Evolutionary conservation across 1,284 basidiomycete genomes (phyloP).

Genomic region (Puccinia triticina): DNA sequence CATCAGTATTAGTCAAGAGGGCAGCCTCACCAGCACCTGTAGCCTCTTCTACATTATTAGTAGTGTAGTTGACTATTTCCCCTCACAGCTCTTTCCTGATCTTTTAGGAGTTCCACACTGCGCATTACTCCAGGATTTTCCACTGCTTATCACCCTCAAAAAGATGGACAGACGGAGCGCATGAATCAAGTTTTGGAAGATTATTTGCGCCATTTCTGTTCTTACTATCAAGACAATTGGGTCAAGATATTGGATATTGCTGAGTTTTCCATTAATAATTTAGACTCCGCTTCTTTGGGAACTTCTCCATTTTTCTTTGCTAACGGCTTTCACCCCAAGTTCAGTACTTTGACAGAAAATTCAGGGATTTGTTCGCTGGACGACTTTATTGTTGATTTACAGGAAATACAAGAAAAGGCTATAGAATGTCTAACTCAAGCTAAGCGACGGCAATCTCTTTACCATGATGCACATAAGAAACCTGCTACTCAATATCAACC

Average conservation of each 20-base stretch:
- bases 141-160: too few relatives aligned
- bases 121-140: too few relatives aligned
- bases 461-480: not conserved
- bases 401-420: conserved; percentile 9
- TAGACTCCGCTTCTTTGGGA: conserved; percentile 58
- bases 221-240: too few relatives aligned
- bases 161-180: conserved; percentile 5
- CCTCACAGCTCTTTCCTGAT: too few relatives aligned
- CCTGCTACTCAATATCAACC: not conserved
- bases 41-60: too few relatives aligned
- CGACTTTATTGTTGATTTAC: not conserved
- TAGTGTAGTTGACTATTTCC: too few relatives aligned
- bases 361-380: conserved; percentile 30
- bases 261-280: too few relatives aligned
- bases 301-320: conserved; percentile 63
- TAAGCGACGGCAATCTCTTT: not conserved
- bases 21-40: too few relatives aligned
- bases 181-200: conserved; percentile 18
- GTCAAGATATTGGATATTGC: too few relatives aligned
- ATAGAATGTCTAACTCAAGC: not conserved
- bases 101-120: too few relatives aligned
- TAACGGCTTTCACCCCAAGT: conserved; percentile 60
- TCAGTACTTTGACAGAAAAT: conserved; percentile 29
- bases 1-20: too few relatives aligned
- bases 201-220: too few relatives aligned